Percentiles rank a stretch among this genome's conserved stretches.
Evolutionary conservation across 148 eudicot species (phyloP).

Genomic region (Bassia scoparia): DNA sequence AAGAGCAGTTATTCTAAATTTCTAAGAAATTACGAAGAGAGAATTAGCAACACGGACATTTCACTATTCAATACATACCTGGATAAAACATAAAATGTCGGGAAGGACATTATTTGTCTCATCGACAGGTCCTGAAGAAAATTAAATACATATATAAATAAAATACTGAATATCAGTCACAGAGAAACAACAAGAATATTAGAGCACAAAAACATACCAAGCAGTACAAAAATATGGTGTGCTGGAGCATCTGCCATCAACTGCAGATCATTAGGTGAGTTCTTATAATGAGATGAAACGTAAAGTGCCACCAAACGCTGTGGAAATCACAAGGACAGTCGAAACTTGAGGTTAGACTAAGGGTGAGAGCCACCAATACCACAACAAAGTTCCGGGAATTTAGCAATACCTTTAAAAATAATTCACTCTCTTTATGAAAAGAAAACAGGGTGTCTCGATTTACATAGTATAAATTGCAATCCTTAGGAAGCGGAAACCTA

Average conservation of each 20-base stretch:
- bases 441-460: conserved; percentile 74
- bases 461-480: conserved; percentile 63
- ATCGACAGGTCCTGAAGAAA: too few relatives aligned
- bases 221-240: conserved; percentile 67
- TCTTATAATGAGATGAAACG: conserved; percentile 70
- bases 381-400: not conserved
- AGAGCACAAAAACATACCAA: conserved; percentile 23
- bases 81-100: too few relatives aligned
- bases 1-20: not conserved
- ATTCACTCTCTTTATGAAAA: conserved; percentile 61
- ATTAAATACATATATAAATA: too few relatives aligned
- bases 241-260: conserved; percentile 75
- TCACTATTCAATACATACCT: too few relatives aligned
- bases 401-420: conserved; percentile 51
- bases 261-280: conserved; percentile 65
- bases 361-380: not conserved
- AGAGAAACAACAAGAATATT: too few relatives aligned
- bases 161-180: too few relatives aligned
- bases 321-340: not conserved
- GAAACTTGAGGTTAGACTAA: not conserved
- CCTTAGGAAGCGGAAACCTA: conserved; percentile 45
- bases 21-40: not conserved
- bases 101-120: too few relatives aligned
- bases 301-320: conserved; percentile 73
- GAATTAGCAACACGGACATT: not conserved